Evolutionary conservation across 257 asterid genomes (phyloP), one percentile per base, ranked within the genome.

Genomic region (Lycium ferocissimum): DNA sequence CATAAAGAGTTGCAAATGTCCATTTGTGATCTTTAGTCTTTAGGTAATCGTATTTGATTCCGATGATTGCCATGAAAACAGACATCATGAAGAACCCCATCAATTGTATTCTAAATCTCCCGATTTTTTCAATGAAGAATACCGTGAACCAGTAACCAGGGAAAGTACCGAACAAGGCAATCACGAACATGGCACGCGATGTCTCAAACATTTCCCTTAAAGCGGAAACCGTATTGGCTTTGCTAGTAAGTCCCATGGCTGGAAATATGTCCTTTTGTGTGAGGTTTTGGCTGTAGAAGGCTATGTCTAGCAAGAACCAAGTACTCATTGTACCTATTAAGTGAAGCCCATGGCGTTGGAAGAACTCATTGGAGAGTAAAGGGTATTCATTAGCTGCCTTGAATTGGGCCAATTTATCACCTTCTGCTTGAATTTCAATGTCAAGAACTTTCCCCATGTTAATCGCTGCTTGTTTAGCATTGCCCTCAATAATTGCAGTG

Each of bases 81-180:
- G 94, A 89, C 94, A 92, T 92, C 93, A 92, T 90, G 87, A 92
- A 90, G 76, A 92, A 92, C 1, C 94, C 94, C 94, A 90, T 86
- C 9, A 90, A 3, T 53, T 91, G 94, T 66, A 91, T 91, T 0
- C 89, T 80, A 69, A 89, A 92, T 12, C 94, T 40, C 0, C 94
- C 94, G 5, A 92, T 88, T 58, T 1, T 87, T 33, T 90, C 93
- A 51, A 92, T 92, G 58, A 92, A 82, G 3, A 83, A 40, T 10
- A 92, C 94, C 0, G 94, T 92, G 80, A 92, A 92, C 94, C 94
- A 92, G 85, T 92, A 92, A 1, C 94, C 94, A 0, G 94, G 93
- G 0, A 92, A 91, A 0, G 94, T 90, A 83, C 92, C 85, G 76
- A 89, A 84, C 1, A 92, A 88, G 2, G 94, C 93, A 6, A 92